Conservation (phyloP, 768 basidiomycete species). For the Phanerochaete carnosa region DNA sequence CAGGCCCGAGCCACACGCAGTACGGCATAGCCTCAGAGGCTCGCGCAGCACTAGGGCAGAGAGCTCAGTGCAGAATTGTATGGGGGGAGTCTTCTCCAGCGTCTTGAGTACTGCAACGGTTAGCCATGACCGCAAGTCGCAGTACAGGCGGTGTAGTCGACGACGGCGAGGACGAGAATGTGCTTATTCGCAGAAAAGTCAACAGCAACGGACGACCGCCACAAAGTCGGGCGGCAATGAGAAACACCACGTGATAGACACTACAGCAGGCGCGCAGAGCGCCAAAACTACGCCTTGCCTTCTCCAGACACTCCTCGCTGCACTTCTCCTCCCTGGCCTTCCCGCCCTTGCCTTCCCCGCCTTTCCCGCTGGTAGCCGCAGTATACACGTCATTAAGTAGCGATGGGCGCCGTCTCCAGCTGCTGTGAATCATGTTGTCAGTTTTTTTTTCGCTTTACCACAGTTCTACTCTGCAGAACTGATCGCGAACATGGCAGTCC, state of each 20-base stretch:
- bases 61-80: neutral
- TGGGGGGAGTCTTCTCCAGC: neutral
- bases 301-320: slow-evolving; percentile 9
- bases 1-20: neutral
- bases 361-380: slow-evolving; percentile 2
- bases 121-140: neutral
- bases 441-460: slow-evolving; percentile 25
- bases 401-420: slow-evolving; percentile 74
- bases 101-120: neutral
- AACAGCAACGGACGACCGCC: neutral
- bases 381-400: slow-evolving; percentile 1
- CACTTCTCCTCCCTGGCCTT: slow-evolving; percentile 13
- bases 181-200: neutral
- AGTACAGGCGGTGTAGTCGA: neutral
- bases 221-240: neutral
- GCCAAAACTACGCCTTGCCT: slow-evolving; percentile 4
- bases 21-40: neutral
- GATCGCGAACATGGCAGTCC: slow-evolving; percentile 45
- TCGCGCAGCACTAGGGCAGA: slow-evolving; percentile 1
- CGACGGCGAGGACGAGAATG: neutral
- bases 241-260: neutral
- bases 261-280: no score
- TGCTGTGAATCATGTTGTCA: slow-evolving; percentile 84
- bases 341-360: slow-evolving; percentile 10
- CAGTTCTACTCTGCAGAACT: slow-evolving; percentile 14